Percentiles rank a stretch among this genome's conserved stretches.
Conservation (phyloP, 495 filamentous ascomycete species). For the Evernia prunastri region DNA sequence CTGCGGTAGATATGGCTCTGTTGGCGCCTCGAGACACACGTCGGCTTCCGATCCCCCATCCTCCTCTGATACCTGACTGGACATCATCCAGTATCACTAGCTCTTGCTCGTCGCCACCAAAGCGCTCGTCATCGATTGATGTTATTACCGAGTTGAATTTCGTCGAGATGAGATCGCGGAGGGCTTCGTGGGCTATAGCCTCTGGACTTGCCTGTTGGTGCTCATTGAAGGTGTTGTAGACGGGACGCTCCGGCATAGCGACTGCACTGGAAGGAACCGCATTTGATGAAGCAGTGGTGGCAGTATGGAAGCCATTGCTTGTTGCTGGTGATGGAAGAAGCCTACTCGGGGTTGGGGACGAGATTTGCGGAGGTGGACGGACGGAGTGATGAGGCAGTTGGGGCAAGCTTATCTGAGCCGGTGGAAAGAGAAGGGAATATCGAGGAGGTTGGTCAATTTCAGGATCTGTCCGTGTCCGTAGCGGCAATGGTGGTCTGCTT, state of each 20-base stretch:
- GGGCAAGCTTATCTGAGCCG: not conserved
- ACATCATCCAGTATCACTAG: constrained; percentile 34
- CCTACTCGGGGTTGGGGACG: not conserved
- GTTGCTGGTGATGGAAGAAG: not conserved
- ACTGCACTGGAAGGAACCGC: not conserved
- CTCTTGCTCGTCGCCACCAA: constrained; percentile 56
- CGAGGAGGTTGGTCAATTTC: constrained; percentile 2
- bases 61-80: constrained; percentile 31
- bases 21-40: constrained; percentile 23
- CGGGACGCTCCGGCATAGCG: not conserved
- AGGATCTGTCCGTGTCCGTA: not conserved
- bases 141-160: constrained; percentile 60
- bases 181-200: constrained; percentile 31
- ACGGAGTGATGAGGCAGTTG: not conserved
- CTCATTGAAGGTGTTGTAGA: not conserved
- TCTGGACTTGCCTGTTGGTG: not conserved
- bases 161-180: constrained; percentile 50
- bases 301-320: not conserved
- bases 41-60: constrained; percentile 18
- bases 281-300: not conserved
- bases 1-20: constrained; percentile 34
- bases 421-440: not conserved
- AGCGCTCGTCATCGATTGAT: constrained; percentile 60
- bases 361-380: not conserved
- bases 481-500: not conserved